Percentiles rank a stretch among this genome's conserved stretches.
phyloP scores from a whole-genome alignment of 345 rosid species.

The Anastatica hierochuntica region DNA sequence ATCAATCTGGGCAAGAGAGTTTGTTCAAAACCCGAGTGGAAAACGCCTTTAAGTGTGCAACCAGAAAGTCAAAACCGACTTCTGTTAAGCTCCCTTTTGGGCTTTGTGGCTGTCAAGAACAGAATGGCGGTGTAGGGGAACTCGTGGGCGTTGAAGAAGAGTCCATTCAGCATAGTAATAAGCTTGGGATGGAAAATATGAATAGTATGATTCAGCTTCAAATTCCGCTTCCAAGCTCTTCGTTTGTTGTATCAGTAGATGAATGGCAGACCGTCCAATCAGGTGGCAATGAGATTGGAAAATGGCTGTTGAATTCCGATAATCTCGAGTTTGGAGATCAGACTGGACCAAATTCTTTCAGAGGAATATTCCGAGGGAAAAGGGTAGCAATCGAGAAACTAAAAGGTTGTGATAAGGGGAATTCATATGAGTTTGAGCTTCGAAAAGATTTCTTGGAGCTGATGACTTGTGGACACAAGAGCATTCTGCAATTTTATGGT shows the following conservation, averaged over 20 bases:
- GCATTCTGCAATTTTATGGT: conserved; percentile 69
- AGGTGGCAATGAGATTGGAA: conserved; percentile 60
- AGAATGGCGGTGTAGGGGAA: conserved; percentile 47
- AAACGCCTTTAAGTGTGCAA: conserved; percentile 59
- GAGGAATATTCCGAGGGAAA: conserved; percentile 68
- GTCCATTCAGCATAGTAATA: conserved; percentile 34
- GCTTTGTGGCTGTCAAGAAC: conserved; percentile 96
- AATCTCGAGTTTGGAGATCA: conserved; percentile 71
- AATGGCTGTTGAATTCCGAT: conserved; percentile 76
- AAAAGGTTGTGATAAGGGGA: conserved; percentile 96
- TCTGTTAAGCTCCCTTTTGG: conserved; percentile 87
- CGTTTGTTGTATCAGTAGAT: conserved; percentile 58
- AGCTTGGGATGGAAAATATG: conserved; percentile 39
- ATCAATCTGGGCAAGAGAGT: conserved; percentile 56
- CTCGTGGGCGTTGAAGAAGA: conserved; percentile 69
- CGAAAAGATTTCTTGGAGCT: conserved; percentile 74
- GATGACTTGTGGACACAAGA: conserved; percentile 90
- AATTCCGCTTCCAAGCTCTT: conserved; percentile 72
- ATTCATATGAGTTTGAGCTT: conserved; percentile 69
- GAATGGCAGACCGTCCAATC: conserved; percentile 86
- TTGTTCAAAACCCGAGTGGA: conserved; percentile 53
- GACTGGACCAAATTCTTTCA: conserved; percentile 51
- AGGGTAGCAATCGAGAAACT: conserved; percentile 80
- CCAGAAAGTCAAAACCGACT: conserved; percentile 50
- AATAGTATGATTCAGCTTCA: conserved; percentile 50